Percentiles rank a stretch among this genome's conserved stretches.
phyloP scores from a whole-genome alignment of 169 alveolate genomes.

The Babesia ovis region DNA sequence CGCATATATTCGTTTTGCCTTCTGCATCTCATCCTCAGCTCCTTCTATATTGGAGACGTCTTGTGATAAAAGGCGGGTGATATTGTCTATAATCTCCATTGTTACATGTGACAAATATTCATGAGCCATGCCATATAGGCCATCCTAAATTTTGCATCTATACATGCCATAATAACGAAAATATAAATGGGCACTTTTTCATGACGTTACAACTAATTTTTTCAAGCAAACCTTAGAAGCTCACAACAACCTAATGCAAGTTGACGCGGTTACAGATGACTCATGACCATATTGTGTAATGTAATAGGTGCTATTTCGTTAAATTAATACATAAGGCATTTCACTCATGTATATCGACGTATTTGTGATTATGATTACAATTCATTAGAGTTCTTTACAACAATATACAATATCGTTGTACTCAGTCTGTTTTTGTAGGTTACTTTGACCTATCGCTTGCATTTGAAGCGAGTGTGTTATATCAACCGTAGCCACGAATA shows the following conservation, averaged over 20 bases:
- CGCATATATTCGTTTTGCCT: slow-evolving; percentile 59
- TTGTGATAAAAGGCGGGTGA: slow-evolving; percentile 58
- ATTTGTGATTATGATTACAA: too few species aligned
- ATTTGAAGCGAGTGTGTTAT: background rate
- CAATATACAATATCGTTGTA: background rate
- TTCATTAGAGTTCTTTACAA: background rate
- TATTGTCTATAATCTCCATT: too few species aligned
- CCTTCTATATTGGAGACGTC: slow-evolving; percentile 57
- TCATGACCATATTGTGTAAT: background rate
- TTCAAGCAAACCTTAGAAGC: slow-evolving; percentile 31
- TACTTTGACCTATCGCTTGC: background rate
- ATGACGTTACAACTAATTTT: too few species aligned
- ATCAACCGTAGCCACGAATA: too few species aligned
- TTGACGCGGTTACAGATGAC: background rate
- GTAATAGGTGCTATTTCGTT: background rate
- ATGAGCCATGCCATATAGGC: too few species aligned
- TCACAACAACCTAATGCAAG: slow-evolving; percentile 8
- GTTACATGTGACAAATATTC: too few species aligned
- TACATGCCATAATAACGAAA: too few species aligned
- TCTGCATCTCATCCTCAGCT: slow-evolving; percentile 66
- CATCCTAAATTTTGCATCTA: too few species aligned
- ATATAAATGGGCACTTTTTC: too few species aligned
- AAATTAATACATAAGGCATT: background rate
- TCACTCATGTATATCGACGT: background rate
- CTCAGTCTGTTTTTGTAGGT: background rate